These are phyloP conservation scores for Aquilaria sinensis DNA, from an alignment of 345 rosid species.

Conservation along the genomic window DNA sequence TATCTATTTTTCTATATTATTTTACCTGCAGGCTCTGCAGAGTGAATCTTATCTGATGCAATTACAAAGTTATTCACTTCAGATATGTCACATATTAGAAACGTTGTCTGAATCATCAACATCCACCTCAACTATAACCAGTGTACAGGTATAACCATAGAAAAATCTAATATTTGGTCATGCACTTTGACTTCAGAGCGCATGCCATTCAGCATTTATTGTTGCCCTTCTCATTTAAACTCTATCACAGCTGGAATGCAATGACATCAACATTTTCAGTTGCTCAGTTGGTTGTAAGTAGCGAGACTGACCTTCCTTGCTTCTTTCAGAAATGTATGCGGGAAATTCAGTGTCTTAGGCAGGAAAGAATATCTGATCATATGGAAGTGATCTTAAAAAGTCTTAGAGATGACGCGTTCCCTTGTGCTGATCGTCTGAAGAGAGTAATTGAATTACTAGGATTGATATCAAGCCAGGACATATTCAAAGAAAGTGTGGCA, in stretches of 20 bases:
- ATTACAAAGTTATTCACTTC: constrained; percentile 54
- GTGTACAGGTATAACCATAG: constrained; percentile 46
- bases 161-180: no score
- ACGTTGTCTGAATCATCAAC: constrained; percentile 41
- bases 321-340: constrained; percentile 51
- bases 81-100: constrained; percentile 47
- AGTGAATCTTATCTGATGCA: constrained; percentile 46
- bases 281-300: constrained; percentile 11
- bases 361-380: constrained; percentile 34
- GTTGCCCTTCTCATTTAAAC: constrained; percentile 3
- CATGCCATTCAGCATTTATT: constrained; percentile 7
- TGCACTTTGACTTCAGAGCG: no score
- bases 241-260: constrained; percentile 8
- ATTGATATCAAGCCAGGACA: constrained; percentile 57
- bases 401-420: constrained; percentile 38
- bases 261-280: background rate
- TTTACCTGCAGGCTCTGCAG: constrained; percentile 43
- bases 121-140: constrained; percentile 35
- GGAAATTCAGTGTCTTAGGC: constrained; percentile 51
- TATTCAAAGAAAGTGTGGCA: constrained; percentile 74
- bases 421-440: constrained; percentile 39
- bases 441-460: constrained; percentile 50
- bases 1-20: constrained; percentile 1
- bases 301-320: constrained; percentile 22
- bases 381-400: constrained; percentile 45